Evolutionary conservation across 2,329 filamentous ascomycete genomes (phyloP), one percentile per base, ranked within the genome.

Genomic region (Clarireedia paspali): DNA sequence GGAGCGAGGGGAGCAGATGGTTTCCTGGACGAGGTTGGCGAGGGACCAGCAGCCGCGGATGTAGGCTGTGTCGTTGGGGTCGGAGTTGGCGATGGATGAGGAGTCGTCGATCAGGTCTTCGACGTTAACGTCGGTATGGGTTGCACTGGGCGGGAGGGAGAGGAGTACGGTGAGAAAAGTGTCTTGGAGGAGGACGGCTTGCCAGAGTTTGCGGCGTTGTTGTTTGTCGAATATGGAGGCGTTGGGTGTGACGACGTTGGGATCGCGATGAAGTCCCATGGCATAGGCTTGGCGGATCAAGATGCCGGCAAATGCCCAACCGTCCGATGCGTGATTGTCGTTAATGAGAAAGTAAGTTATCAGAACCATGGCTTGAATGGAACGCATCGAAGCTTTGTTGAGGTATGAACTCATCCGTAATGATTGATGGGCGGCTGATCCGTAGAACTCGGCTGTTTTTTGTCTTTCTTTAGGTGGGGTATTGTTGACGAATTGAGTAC

Each of bases 281-380:
- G 88, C 88, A 64, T 91, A 91, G 0, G 88, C 83, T 70, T 92
- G 88, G 26, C 88, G 79, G 61, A 89, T 84, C 23, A 90, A 70
- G 26, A 92, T 85, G 5, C 88, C 88, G 0, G 85, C 86, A 74
- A 91, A 92, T 0, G 87, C 85, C 84, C 88, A 92, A 1, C 88
- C 88, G 67, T 92, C 88, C 0, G 85, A 88, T 4, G 87, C 87
- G 64, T 91, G 88, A 64, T 91, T 91, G 69, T 92, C 88, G 64
- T 92, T 92, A 74, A 91, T 91, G 38, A 92, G 75, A 63, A 92
- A 92, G 67, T 91, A 91, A 0, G 84, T 84, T 57, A 91, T 83
- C n/a, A 92, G 72, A 0, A 91, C 84, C 87, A 91, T 91, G 46
- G 88, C 83, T 69, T 90, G 87, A 34, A 91, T 82, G 1, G 87